Base-by-base conservation (phyloP, 805 yeast species). In the Yarrowia alimentaria region DNA sequence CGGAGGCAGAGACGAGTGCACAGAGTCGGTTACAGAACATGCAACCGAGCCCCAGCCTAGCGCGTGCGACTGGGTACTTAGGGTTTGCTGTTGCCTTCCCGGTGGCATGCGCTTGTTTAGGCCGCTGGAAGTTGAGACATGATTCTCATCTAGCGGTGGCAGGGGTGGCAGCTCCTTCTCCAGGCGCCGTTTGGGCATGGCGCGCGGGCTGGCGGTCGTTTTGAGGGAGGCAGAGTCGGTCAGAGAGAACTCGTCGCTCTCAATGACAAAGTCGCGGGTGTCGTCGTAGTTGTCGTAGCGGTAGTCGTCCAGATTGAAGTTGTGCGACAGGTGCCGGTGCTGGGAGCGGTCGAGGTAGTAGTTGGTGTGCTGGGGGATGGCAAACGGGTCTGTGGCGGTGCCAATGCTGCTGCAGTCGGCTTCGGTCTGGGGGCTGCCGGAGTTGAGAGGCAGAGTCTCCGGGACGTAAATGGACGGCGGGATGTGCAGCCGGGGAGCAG, bases 251-350 rank as follows among this genome's bases (percentile, higher is more conserved):
- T 35, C 43, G 29, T 24, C 43, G 43, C 30, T 22, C 4, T 35
- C 42, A 13, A 35, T 19, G n/a, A 12, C 30, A 18, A 37, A 37
- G 16, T 37, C 43, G 16, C 43, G 43, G 30, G 43, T 37, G 11
- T 37, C 43, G 43, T 37, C 43, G 43, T 37, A 37, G 30, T 37
- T 37, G 43, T 37, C 43, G 43, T 37, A 37, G 2, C 43, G 9
- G 30, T 37, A 37, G 43, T 37, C 43, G 43, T 37, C 43, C 43
- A 37, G 43, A 7, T 25, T 24, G 30, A 37, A 37, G 43, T 37
- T 37, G 43, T 37, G 29, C 11, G 43, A 37, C 43, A 37, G 43
- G 7, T 37, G 43, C 12, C 43, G 43, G 10, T 37, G 43, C 20
- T 37, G 43, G 30, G 43, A 6, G 6, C 43, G 30, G 16, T 37